phyloP scores from a whole-genome alignment of 441 rosid genomes.

The Syzygium malaccense region DNA sequence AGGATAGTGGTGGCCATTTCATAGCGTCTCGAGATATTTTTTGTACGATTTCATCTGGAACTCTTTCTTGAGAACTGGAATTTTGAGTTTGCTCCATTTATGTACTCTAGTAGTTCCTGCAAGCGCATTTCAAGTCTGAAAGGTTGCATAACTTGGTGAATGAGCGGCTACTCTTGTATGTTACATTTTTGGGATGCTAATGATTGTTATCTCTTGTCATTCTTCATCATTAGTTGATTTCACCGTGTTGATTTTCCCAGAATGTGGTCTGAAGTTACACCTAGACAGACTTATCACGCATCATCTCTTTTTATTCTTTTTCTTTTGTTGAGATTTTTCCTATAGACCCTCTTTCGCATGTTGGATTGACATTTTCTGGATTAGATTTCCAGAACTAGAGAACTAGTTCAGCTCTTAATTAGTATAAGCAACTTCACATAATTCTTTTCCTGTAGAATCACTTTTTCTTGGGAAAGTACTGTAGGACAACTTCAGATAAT shows the following conservation, averaged over 20 bases:
- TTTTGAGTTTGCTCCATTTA: not conserved
- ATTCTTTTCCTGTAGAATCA: not conserved
- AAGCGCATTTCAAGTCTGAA: not conserved
- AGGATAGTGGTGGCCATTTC: not conserved
- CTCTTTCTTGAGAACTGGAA: not conserved
- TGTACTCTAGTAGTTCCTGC: not conserved
- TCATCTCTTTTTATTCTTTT: not conserved
- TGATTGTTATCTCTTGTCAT: not conserved
- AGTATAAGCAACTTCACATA: not conserved
- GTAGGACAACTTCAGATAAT: not conserved
- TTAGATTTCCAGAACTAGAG: not conserved
- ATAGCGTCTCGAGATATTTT: not conserved
- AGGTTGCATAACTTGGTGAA: not conserved
- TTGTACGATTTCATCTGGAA: not conserved
- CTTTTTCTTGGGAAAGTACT: not conserved
- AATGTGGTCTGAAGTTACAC: not conserved
- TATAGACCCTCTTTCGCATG: not conserved
- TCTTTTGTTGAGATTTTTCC: not conserved
- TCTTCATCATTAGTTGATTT: not conserved
- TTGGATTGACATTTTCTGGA: not conserved
- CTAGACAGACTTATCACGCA: not conserved
- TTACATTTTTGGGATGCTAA: not conserved
- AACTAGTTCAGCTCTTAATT: not conserved
- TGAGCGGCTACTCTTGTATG: not conserved
- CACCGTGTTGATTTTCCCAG: not conserved